Base-by-base conservation (phyloP, 2,329 filamentous ascomycete species). In the Teratosphaeria zuluensis region DNA sequence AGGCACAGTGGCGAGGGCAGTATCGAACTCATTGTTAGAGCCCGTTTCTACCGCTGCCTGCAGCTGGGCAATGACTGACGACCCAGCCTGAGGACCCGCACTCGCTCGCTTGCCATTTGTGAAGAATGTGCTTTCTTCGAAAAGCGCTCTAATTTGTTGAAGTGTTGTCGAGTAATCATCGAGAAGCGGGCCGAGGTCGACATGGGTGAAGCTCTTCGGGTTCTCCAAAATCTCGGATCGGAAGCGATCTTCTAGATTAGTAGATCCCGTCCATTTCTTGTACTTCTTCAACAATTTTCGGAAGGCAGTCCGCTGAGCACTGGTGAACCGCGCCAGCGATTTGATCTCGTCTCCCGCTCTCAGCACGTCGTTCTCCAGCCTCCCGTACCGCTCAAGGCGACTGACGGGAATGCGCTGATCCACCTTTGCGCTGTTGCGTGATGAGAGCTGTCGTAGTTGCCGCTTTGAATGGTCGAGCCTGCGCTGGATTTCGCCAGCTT, bases 281-380 rank as follows among this genome's bases (percentile, higher is more conserved):
- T 94, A 92, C 70, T 95, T 95, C 72, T 92, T 94, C 35, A 92
- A 76, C 42, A 95, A 86, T 74, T 95, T 95, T 58, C 84, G 82
- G 66, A 95, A 92, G 3, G 87, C 90, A 4, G 86, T 82, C 9
- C 85, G 79, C 69, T 95, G 90, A 1, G 87, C 87, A 60, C 82
- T 80, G 62, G 86, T 82, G 66, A 92, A 95, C 51, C 89, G 84
- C 38, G 83, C 81, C 5, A 94, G 77, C 4, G 83, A 82, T 57
- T 83, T 81, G 57, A 90, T 84, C 63, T 94, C 89, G 63, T 89
- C 83, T 53, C 85, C 85, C 63, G 87, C 88, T 72, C 73, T 78
- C 51, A 77, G 67, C 12, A 80, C 75, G 59, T 78, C 78, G 54
- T 77, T 77, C 60, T 81, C 78, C 53, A 80, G 73, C 64, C 74